Conservation (phyloP, 2,329 filamentous ascomycete species). For the Trichoderma endophyticum region DNA sequence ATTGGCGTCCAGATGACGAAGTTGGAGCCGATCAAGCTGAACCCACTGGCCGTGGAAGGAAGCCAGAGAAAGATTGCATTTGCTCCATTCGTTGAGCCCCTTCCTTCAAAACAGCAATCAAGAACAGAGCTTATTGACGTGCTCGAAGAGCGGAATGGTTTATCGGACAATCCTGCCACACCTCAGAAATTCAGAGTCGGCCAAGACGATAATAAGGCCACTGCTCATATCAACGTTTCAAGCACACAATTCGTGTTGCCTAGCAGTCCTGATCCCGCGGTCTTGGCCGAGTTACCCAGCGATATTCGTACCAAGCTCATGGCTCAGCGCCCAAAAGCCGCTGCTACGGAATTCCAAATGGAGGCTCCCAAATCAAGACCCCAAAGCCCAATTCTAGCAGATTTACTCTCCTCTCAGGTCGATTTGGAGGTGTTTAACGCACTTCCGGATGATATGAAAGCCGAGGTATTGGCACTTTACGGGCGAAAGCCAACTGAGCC, state of each 20-base stretch:
- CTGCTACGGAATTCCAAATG: conserved; percentile 26
- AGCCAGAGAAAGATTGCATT: conserved; percentile 81
- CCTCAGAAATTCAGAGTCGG: conserved; percentile 51
- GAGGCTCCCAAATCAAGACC: conserved; percentile 34
- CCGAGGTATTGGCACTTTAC: conserved; percentile 77
- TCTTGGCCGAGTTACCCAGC: conserved; percentile 76
- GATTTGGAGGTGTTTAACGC: conserved; percentile 81
- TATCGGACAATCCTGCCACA: conserved; percentile 50
- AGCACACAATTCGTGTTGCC: conserved; percentile 94
- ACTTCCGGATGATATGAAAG: conserved; percentile 80
- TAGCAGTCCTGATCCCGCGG: conserved; percentile 73
- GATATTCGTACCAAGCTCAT: conserved; percentile 78
- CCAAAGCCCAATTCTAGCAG: conserved; percentile 39
- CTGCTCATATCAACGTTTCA: conserved; percentile 69
- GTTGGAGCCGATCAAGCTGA: conserved; percentile 71
- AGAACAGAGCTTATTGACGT: conserved; percentile 53
- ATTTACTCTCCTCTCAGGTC: conserved; percentile 68
- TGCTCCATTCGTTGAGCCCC: conserved; percentile 47
- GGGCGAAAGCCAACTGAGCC: conserved; percentile 36
- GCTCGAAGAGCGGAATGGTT: conserved; percentile 35
- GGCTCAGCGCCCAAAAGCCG: conserved; percentile 46
- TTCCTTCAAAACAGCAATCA: conserved; percentile 39
- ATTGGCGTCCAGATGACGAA: conserved; percentile 93
- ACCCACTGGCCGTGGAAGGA: conserved; percentile 56
- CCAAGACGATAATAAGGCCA: conserved; percentile 53